These are phyloP conservation scores for Neurospora sublineolata DNA, from an alignment of 495 filamentous ascomycete species.

Conservation along the genomic window DNA sequence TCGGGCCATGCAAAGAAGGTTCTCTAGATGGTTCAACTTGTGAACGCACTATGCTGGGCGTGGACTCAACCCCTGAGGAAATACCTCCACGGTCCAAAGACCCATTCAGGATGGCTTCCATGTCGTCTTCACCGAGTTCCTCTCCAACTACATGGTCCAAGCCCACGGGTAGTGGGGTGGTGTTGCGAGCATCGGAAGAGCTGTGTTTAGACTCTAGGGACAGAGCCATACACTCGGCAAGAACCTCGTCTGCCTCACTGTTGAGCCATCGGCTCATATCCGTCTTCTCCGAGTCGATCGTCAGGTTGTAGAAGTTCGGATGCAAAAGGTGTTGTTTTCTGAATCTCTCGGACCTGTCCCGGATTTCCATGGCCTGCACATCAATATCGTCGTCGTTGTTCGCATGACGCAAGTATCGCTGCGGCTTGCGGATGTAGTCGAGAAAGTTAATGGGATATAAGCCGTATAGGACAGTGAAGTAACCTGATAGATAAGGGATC, in stretches of 20 bases:
- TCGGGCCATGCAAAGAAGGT: background rate
- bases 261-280: constrained; percentile 62
- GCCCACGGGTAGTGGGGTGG: background rate
- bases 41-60: constrained; percentile 3
- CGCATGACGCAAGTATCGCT: constrained; percentile 54
- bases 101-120: constrained; percentile 2
- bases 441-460: constrained; percentile 71
- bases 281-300: constrained; percentile 57
- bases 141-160: constrained; percentile 3
- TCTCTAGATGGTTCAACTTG: constrained; percentile 18
- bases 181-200: background rate
- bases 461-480: constrained; percentile 72
- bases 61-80: background rate
- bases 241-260: constrained; percentile 58
- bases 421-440: constrained; percentile 64
- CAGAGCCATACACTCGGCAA: constrained; percentile 54
- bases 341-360: constrained; percentile 54
- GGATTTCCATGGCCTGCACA: constrained; percentile 58
- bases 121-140: constrained; percentile 10
- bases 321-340: constrained; percentile 56
- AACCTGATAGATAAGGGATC: constrained; percentile 57
- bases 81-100: background rate
- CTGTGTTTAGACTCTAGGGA: constrained; percentile 15
- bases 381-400: constrained; percentile 57
- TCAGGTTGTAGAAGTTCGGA: constrained; percentile 61